These are phyloP conservation scores for Diplodia seriata DNA, from an alignment of 2,329 filamentous ascomycete species.

Conservation along the genomic window DNA sequence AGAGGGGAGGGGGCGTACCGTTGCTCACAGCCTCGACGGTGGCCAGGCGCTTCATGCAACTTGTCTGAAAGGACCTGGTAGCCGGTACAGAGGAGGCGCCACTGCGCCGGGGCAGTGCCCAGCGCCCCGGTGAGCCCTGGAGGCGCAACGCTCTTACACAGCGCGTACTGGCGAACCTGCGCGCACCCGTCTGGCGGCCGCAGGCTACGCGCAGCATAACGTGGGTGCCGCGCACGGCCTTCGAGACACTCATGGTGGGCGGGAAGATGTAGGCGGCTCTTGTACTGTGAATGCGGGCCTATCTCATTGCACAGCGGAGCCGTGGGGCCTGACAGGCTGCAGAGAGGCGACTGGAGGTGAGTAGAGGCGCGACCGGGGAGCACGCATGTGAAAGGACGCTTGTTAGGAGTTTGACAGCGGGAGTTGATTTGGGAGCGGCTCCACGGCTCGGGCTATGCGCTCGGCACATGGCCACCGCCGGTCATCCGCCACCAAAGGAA, in stretches of 20 bases:
- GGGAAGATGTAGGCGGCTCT: not conserved
- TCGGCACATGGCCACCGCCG: slow-evolving; percentile 13
- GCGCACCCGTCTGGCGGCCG: slow-evolving; percentile 11
- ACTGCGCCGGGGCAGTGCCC: slow-evolving; percentile 21
- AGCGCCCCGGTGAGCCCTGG: slow-evolving; percentile 23
- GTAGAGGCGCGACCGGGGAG: not conserved
- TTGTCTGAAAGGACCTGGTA: slow-evolving; percentile 23
- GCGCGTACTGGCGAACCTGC: slow-evolving; percentile 11
- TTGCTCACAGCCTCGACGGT: slow-evolving; percentile 27
- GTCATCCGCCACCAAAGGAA: not conserved
- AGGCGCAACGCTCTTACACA: slow-evolving; percentile 22
- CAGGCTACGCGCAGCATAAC: slow-evolving; percentile 14
- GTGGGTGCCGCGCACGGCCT: slow-evolving; percentile 21
- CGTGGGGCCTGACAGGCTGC: not conserved
- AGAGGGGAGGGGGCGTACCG: not conserved
- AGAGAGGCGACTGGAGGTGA: not conserved
- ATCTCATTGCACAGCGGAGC: slow-evolving; percentile 16
- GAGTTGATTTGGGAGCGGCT: not conserved
- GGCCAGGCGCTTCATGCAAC: slow-evolving; percentile 12
- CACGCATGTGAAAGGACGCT: slow-evolving; percentile 9
- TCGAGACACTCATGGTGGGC: slow-evolving; percentile 19
- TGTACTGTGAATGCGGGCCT: not conserved
- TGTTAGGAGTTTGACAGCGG: slow-evolving; percentile 6
- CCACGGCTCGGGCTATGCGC: slow-evolving; percentile 7
- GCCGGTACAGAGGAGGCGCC: slow-evolving; percentile 14